These are phyloP conservation scores for Phytophthora litchii DNA, from an alignment of 352 stramenopile species.

Conservation along the genomic window DNA sequence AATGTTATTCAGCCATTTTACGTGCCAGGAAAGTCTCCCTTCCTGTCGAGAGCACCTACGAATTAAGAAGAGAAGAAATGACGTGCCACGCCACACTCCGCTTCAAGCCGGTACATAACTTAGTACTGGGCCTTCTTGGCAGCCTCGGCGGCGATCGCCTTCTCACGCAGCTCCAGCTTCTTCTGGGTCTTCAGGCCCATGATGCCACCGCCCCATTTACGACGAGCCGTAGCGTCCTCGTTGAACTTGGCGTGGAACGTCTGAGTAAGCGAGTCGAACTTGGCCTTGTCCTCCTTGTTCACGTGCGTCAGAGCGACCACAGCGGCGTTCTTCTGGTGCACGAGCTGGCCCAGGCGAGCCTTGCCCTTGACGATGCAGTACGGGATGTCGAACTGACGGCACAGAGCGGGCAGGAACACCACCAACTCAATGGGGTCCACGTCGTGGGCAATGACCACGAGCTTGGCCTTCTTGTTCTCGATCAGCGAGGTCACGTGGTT, in stretches of 20 bases:
- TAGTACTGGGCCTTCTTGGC: conserved; percentile 99
- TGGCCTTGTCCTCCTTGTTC: conserved; percentile 98
- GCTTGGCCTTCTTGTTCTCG: conserved; percentile 99
- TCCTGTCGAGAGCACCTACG: conserved; percentile 37
- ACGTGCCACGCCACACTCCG: conserved; percentile 15
- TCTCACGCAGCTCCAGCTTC: conserved; percentile 98
- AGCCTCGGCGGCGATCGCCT: conserved; percentile 96
- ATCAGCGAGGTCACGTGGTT: conserved; percentile 99
- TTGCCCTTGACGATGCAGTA: conserved; percentile 99
- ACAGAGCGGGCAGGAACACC: conserved; percentile 97
- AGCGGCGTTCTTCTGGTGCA: conserved; percentile 99
- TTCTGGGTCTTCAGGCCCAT: conserved; percentile 99
- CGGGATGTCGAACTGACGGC: conserved; percentile 99
- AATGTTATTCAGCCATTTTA: conserved; percentile 55
- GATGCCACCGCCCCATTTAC: conserved; percentile 99
- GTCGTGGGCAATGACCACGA: conserved; percentile 99
- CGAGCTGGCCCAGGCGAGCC: conserved; percentile 96
- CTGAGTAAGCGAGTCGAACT: conserved; percentile 94
- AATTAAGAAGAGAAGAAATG: conserved; percentile 18
- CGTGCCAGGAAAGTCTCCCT: conserved; percentile 21
- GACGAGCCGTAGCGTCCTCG: conserved; percentile 89
- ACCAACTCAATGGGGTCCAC: conserved; percentile 99
- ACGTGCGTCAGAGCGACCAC: conserved; percentile 96
- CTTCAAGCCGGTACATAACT: conserved; percentile 24
- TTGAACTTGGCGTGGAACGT: conserved; percentile 98